A percentile compares a stretch with the other conserved stretches of the same genome.
Evolutionary conservation across 306 rosid genomes (phyloP).

Genomic region (Phaseolus lunatus): DNA sequence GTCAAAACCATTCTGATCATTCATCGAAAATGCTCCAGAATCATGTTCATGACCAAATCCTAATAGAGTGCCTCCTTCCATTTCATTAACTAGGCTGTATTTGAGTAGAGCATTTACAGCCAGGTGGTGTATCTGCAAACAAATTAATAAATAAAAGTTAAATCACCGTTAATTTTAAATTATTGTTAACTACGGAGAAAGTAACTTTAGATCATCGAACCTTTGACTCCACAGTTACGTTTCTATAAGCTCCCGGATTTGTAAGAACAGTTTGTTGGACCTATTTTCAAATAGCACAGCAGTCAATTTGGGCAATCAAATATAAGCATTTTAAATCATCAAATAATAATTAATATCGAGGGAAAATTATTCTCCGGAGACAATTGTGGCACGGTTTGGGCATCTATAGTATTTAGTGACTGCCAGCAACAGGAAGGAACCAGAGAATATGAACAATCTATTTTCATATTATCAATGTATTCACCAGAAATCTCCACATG

Average conservation of each 20-base stretch:
- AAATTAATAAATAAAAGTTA: neutral
- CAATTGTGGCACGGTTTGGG: neutral
- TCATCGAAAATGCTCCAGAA: conserved; percentile 57
- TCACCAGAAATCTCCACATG: conserved; percentile 87
- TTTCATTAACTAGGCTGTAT: conserved; percentile 89
- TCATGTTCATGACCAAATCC: conserved; percentile 76
- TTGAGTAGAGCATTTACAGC: conserved; percentile 90
- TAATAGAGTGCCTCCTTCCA: conserved; percentile 96
- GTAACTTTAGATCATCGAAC: conserved; percentile 50
- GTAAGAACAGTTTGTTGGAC: conserved; percentile 74
- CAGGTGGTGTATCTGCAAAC: conserved; percentile 82
- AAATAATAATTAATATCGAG: conserved; percentile 4
- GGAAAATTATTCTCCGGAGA: conserved; percentile 16
- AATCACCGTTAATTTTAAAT: conserved; percentile 5
- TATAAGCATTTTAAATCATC: conserved; percentile 37
- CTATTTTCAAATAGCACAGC: conserved; percentile 57
- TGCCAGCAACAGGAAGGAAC: neutral
- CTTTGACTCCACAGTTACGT: conserved; percentile 91
- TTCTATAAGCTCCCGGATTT: conserved; percentile 92
- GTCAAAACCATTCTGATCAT: conserved; percentile 70
- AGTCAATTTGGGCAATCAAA: conserved; percentile 42
- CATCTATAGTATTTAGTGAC: conserved; percentile 16
- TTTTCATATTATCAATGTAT: neutral
- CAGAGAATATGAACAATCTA: conserved; percentile 7
- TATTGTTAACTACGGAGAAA: conserved; percentile 27